These are phyloP conservation scores for Penicillium olsonii DNA, from an alignment of 2,329 filamentous ascomycete species.

Conservation along the genomic window DNA sequence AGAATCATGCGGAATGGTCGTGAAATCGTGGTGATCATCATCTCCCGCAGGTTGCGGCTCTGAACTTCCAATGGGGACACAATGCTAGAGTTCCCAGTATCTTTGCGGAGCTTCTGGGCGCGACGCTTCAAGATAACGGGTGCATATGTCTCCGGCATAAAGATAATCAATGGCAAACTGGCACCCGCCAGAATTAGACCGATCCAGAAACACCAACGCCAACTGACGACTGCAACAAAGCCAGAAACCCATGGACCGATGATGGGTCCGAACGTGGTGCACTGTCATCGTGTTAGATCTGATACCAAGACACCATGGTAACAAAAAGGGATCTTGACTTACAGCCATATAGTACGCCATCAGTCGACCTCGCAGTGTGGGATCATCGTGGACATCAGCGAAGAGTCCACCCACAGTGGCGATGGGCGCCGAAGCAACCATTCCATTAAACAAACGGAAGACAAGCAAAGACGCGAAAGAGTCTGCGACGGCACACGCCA, in stretches of 20 bases:
- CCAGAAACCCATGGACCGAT: slow-evolving; percentile 50
- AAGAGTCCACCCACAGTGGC: slow-evolving; percentile 49
- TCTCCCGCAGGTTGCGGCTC: slow-evolving; percentile 42
- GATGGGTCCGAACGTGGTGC: slow-evolving; percentile 45
- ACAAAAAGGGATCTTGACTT: slow-evolving; percentile 7
- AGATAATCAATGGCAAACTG: slow-evolving; percentile 54
- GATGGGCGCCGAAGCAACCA: slow-evolving; percentile 48
- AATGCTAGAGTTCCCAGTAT: slow-evolving; percentile 55
- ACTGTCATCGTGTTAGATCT: slow-evolving; percentile 18
- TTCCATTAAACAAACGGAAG: slow-evolving; percentile 50
- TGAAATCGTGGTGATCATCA: slow-evolving; percentile 65
- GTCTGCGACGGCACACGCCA: slow-evolving; percentile 47
- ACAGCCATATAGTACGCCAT: slow-evolving; percentile 48
- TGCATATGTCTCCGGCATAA: slow-evolving; percentile 66
- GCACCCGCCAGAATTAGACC: slow-evolving; percentile 64
- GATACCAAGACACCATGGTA: background rate
- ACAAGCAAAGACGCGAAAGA: slow-evolving; percentile 44
- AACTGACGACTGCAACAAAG: slow-evolving; percentile 45
- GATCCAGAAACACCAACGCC: slow-evolving; percentile 59
- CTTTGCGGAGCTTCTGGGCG: slow-evolving; percentile 60
- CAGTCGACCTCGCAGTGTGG: slow-evolving; percentile 42
- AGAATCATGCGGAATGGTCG: slow-evolving; percentile 71
- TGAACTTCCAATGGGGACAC: slow-evolving; percentile 68
- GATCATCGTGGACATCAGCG: slow-evolving; percentile 51
- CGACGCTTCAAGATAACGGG: slow-evolving; percentile 60